Evolutionary conservation across 116 monocot genomes (phyloP).

Genomic region (Iris pallida): DNA sequence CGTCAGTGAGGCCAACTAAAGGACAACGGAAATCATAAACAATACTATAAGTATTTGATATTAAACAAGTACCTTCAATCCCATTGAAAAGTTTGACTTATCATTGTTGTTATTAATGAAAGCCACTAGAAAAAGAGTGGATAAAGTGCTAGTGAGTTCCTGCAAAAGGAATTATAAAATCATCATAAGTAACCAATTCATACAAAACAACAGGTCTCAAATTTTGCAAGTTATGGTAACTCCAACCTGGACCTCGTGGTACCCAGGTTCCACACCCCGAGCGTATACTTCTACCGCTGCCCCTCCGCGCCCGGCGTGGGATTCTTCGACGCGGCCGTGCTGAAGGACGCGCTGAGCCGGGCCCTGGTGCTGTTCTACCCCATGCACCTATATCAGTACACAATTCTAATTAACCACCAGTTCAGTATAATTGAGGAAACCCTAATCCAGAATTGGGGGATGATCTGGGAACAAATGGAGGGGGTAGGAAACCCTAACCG

Average conservation of each 20-base stretch:
- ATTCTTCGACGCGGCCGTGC: constrained; percentile 41
- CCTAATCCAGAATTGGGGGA: too few relatives aligned
- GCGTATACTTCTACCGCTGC: constrained; percentile 81
- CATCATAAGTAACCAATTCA: not conserved
- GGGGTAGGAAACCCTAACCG: too few relatives aligned
- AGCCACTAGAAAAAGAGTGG: constrained; percentile 75
- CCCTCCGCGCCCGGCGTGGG: constrained; percentile 1
- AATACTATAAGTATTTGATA: not conserved
- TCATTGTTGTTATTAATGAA: constrained; percentile 47
- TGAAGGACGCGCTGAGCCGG: constrained; percentile 49
- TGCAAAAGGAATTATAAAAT: constrained; percentile 21
- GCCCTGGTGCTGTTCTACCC: constrained; percentile 83
- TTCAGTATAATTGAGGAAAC: too few relatives aligned
- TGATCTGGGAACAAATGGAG: too few relatives aligned
- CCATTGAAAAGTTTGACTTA: constrained; percentile 55
- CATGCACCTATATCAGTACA: too few relatives aligned
- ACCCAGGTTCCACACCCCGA: constrained; percentile 80
- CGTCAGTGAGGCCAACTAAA: too few relatives aligned
- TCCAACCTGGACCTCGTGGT: constrained; percentile 77
- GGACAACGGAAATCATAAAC: too few relatives aligned
- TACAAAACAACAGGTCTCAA: too few relatives aligned
- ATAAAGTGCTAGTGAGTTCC: constrained; percentile 58
- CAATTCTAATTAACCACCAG: too few relatives aligned
- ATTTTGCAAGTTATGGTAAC: too few relatives aligned
- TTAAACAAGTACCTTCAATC: constrained; percentile 59